These are phyloP conservation scores for Metschnikowia colocasiae DNA, from an alignment of 805 yeast genomes.

Conservation along the genomic window DNA sequence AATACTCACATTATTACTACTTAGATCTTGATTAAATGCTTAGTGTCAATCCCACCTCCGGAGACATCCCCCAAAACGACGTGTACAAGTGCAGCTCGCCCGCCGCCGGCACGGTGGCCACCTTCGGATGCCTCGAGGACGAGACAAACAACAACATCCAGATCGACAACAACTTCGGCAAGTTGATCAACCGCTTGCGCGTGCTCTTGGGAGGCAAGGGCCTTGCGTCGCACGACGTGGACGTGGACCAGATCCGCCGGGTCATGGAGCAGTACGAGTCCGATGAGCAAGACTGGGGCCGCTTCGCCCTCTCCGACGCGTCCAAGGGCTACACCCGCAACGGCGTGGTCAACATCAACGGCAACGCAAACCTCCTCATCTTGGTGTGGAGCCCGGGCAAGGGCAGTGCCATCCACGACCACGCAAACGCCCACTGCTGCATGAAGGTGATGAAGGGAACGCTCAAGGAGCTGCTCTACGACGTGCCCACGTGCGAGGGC, in stretches of 20 bases:
- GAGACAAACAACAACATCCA: constrained; percentile 18
- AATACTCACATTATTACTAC: neutral
- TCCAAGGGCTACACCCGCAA: constrained; percentile 55
- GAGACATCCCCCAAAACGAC: constrained; percentile 7
- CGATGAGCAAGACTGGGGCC: constrained; percentile 52
- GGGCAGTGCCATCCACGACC: constrained; percentile 67
- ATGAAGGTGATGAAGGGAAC: constrained; percentile 65
- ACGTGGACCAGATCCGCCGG: constrained; percentile 43
- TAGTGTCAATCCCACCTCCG: constrained; percentile 8
- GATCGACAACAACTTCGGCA: constrained; percentile 17
- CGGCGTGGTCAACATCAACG: constrained; percentile 71
- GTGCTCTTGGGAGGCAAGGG: constrained; percentile 32
- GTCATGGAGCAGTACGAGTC: constrained; percentile 49
- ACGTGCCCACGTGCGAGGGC: constrained; percentile 40
- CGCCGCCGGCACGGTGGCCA: constrained; percentile 11
- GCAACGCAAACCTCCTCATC: constrained; percentile 62
- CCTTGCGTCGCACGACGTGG: constrained; percentile 46
- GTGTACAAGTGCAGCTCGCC: constrained; percentile 10
- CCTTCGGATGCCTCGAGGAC: constrained; percentile 18
- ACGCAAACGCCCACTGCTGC: constrained; percentile 72
- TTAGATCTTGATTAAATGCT: too few species aligned
- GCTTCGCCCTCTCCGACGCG: constrained; percentile 53
- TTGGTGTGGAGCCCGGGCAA: constrained; percentile 70
- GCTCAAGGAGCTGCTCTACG: constrained; percentile 55
- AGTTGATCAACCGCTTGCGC: constrained; percentile 28